A percentile compares a stretch with the other conserved stretches of the same genome.
These are phyloP conservation scores for Capronia americana DNA, from an alignment of 2,329 filamentous ascomycete species.

Conservation along the genomic window DNA sequence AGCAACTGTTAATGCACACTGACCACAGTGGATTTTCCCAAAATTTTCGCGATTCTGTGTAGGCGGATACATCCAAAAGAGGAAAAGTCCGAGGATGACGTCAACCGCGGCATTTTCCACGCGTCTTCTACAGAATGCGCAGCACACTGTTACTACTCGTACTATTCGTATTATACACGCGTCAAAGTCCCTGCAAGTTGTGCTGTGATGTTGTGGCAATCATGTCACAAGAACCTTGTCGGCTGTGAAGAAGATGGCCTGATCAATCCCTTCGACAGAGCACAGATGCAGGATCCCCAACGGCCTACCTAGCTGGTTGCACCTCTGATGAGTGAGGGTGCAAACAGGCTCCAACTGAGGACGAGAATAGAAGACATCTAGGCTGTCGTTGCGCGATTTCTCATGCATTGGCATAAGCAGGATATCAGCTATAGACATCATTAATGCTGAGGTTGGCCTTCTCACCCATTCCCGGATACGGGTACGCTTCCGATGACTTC, in stretches of 20 bases:
- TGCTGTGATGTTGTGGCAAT: not conserved
- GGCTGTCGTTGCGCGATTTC: conserved; percentile 16
- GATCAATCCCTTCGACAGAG: not conserved
- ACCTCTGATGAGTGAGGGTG: not conserved
- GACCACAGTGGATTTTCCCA: not conserved
- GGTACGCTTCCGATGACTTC: conserved; percentile 27
- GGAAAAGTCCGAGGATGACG: conserved; percentile 7
- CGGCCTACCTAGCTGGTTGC: too few relatives aligned
- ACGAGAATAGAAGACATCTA: not conserved
- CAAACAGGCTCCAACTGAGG: not conserved
- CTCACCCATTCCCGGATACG: conserved; percentile 2
- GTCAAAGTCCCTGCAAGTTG: not conserved
- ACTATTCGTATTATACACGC: not conserved
- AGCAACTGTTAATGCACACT: not conserved
- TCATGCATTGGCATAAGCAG: conserved; percentile 8
- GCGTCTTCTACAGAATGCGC: not conserved
- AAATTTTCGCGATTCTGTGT: not conserved
- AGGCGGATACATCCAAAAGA: not conserved
- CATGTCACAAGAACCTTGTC: not conserved
- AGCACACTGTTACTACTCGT: not conserved
- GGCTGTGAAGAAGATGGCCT: not conserved
- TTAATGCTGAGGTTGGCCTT: conserved; percentile 9
- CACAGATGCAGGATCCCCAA: not conserved
- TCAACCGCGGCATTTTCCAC: conserved; percentile 4
- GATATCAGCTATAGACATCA: not conserved